Evolutionary conservation across 768 basidiomycete genomes (phyloP).

Genomic region (Tulasnella sp.): DNA sequence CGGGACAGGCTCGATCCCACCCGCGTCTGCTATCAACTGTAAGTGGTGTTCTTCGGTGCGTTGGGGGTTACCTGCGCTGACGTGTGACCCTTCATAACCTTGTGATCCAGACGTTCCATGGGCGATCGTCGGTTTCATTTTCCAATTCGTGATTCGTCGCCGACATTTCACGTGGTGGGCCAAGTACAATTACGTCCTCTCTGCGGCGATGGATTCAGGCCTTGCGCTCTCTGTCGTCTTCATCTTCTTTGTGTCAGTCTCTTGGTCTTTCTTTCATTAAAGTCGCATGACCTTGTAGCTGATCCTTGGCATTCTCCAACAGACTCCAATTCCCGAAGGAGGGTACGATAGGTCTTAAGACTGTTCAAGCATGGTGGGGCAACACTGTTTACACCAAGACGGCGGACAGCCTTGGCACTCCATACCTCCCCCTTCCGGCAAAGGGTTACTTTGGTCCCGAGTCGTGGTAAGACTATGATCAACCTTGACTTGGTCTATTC

Average conservation of each 20-base stretch:
- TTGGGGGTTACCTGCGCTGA: slow-evolving; percentile 47
- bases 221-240: slow-evolving; percentile 44
- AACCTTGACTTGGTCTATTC: no score
- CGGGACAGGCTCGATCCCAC: slow-evolving; percentile 50
- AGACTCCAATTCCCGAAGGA: slow-evolving; percentile 51
- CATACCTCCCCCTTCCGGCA: no score
- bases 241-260: slow-evolving; percentile 39
- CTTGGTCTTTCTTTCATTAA: slow-evolving; percentile 13
- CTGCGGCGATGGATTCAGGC: slow-evolving; percentile 62
- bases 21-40: slow-evolving; percentile 56
- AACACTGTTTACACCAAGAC: slow-evolving; percentile 32
- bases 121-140: slow-evolving; percentile 22
- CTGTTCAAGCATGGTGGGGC: slow-evolving; percentile 59
- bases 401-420: slow-evolving; percentile 9
- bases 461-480: no score
- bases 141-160: slow-evolving; percentile 20
- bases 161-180: slow-evolving; percentile 20
- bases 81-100: background rate
- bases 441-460: no score
- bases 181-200: slow-evolving; percentile 40
- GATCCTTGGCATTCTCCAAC: slow-evolving; percentile 12
- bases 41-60: slow-evolving; percentile 55
- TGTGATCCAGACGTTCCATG: slow-evolving; percentile 16
- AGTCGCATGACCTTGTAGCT: background rate
- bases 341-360: slow-evolving; percentile 45